Evolutionary conservation across 2,329 filamentous ascomycete genomes (phyloP).

Genomic region (Cephalotrichum gorgonifer): DNA sequence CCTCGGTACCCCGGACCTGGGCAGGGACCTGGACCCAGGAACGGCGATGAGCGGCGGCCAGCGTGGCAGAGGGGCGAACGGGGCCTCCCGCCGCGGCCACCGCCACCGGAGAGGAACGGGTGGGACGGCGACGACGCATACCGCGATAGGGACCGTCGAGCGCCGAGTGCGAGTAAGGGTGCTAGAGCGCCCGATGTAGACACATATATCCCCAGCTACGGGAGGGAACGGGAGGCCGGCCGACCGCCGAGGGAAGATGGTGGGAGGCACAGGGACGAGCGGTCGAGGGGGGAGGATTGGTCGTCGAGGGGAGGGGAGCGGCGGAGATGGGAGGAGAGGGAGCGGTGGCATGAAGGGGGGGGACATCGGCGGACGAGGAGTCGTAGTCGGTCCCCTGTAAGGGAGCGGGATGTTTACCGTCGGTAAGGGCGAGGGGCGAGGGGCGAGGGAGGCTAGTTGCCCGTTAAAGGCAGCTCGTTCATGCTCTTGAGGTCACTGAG

Average conservation of each 20-base stretch:
- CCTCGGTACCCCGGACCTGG: constrained; percentile 26
- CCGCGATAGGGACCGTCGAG: constrained; percentile 21
- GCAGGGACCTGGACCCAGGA: constrained; percentile 16
- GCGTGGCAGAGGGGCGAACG: constrained; percentile 43
- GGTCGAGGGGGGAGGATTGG: not conserved
- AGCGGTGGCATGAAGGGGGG: constrained; percentile 28
- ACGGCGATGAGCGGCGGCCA: constrained; percentile 35
- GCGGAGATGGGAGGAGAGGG: constrained; percentile 27
- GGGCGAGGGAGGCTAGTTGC: not conserved
- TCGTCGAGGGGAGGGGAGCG: no score
- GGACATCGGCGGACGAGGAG: constrained; percentile 20
- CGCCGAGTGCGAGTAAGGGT: constrained; percentile 17
- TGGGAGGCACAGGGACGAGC: constrained; percentile 22
- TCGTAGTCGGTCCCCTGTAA: constrained; percentile 27
- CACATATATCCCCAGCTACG: constrained; percentile 40
- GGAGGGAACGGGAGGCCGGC: constrained; percentile 19
- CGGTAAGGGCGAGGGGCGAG: constrained; percentile 23
- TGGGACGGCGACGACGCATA: constrained; percentile 20
- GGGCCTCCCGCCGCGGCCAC: constrained; percentile 38
- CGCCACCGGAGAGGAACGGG: constrained; percentile 31
- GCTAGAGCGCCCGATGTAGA: constrained; percentile 29
- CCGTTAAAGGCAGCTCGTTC: not conserved
- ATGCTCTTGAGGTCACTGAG: not conserved
- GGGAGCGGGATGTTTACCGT: constrained; percentile 34
- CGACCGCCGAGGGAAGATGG: constrained; percentile 16